These are phyloP conservation scores for Physcia stellaris DNA, from an alignment of 495 filamentous ascomycete genomes.

Conservation along the genomic window DNA sequence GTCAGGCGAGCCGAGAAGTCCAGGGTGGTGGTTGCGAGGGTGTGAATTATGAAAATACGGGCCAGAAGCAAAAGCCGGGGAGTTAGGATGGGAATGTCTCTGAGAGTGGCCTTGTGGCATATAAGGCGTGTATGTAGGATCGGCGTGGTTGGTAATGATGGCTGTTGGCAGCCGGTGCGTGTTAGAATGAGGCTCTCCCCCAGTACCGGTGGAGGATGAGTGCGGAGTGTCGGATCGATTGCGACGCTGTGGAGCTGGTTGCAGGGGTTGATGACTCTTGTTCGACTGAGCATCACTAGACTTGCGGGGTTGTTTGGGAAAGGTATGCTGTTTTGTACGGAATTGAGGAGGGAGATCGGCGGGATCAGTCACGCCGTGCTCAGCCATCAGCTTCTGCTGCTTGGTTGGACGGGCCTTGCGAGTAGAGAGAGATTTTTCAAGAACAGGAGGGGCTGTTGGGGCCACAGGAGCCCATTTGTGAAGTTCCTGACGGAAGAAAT, in stretches of 20 bases:
- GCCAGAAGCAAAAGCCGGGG: constrained; percentile 12
- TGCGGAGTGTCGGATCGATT: constrained; percentile 11
- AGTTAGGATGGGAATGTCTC: constrained; percentile 12
- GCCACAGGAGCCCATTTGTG: constrained; percentile 95
- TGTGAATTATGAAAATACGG: constrained; percentile 11
- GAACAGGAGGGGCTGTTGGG: constrained; percentile 62
- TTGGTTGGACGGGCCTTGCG: constrained; percentile 95
- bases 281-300: constrained; percentile 19
- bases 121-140: constrained; percentile 13
- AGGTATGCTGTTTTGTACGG: constrained; percentile 56
- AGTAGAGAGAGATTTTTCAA: constrained; percentile 81
- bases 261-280: constrained; percentile 13
- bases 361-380: constrained; percentile 71
- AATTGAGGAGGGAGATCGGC: constrained; percentile 77
- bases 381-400: constrained; percentile 85
- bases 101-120: constrained; percentile 13
- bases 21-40: constrained; percentile 10
- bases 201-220: constrained; percentile 13
- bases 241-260: constrained; percentile 9
- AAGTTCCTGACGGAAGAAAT: constrained; percentile 91
- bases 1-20: constrained; percentile 12
- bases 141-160: constrained; percentile 9
- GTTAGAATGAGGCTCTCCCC: constrained; percentile 11
- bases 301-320: constrained; percentile 28
- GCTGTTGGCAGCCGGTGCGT: constrained; percentile 11